phyloP scores from a whole-genome alignment of 768 basidiomycete species.

The Collybiopsis luxurians region DNA sequence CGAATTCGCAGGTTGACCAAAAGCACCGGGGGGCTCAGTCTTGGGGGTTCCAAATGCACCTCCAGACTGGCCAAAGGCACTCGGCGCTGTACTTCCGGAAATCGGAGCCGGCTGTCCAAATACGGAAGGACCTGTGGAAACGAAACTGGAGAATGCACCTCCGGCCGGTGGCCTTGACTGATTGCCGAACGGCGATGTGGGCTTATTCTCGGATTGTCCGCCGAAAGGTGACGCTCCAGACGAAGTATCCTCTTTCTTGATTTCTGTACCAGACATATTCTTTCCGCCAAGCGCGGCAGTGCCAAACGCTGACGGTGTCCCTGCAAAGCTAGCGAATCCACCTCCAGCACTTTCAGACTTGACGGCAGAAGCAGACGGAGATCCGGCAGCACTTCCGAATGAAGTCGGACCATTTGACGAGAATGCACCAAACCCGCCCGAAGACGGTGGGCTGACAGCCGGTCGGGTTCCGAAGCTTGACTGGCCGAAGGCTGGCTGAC shows the following conservation, averaged over 20 bases:
- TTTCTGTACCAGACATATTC: not conserved
- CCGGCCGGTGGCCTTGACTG: not conserved
- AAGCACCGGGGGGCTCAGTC: not conserved
- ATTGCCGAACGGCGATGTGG: not conserved
- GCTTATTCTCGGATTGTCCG: not conserved
- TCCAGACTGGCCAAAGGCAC: constrained; percentile 3
- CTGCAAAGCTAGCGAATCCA: constrained; percentile 12
- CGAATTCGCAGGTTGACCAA: not conserved
- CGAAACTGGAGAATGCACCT: constrained; percentile 2
- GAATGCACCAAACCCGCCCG: constrained; percentile 9
- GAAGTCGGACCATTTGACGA: not conserved
- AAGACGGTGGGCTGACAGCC: not conserved
- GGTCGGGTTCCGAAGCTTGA: constrained; percentile 33
- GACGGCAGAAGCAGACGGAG: constrained; percentile 7
- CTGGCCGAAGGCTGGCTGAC: constrained; percentile 32
- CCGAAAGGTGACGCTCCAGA: constrained; percentile 2
- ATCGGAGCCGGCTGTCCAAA: constrained; percentile 4
- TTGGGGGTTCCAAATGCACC: not conserved
- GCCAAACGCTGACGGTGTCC: constrained; percentile 26
- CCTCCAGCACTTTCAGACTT: constrained; percentile 13
- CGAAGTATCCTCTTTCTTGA: not conserved
- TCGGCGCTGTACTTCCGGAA: not conserved
- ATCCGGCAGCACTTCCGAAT: not conserved
- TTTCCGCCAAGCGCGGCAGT: constrained; percentile 9
- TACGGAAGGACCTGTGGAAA: constrained; percentile 6